Base-by-base conservation (phyloP, 352 stramenopile genomes). In the Globisporangium alternatum region DNA sequence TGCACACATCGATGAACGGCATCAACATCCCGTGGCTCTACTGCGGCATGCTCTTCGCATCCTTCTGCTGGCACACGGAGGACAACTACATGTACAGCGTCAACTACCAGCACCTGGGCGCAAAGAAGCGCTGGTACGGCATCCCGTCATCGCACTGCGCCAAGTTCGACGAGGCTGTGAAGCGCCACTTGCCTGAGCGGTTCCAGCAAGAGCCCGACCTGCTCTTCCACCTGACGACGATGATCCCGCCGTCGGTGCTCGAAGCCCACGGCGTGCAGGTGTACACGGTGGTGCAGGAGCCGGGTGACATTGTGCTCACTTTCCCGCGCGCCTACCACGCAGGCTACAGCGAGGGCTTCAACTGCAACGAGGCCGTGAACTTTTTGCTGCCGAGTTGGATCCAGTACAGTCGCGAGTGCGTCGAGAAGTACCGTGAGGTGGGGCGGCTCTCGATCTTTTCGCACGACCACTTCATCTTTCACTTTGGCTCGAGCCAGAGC, bases 11-110 rank as follows among this genome's bases (percentile, higher is more conserved):
- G 22, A 98, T 99, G 60, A 98, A 98, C 56, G 97, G 97, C 3
- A 97, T 99, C 77, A 99, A 98, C 66, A 91, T 99, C 21, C 97
- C 97, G 7, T 99, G 97, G 97, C 76, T 99, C 45, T 99, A 99
- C 78, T 97, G 98, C 69, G 97, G 97, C 19, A 98, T 98, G 81
- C 71, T 99, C 3, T 99, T 99, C 67, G 94, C 93, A 2, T 98
- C 97, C 1, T 99, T 99, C 71, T 98, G 92, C 71, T 99, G 97
- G 96, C 97, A 99, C 73, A 98, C 95, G 31, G 97, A 99, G 77
- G 97, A 99, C 75, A 99, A 99, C 75, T 98, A 98, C 82, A 95
- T 99, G 74, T 99, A 98, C 71, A 98, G 88, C 54, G 98, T 99
- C 67, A 99, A 99, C 73, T 99, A 99, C 77, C 91, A 98, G 65